Evolutionary conservation across 768 basidiomycete genomes (phyloP), one percentile per base, ranked within the genome.

Genomic region (Boletus sp.): DNA sequence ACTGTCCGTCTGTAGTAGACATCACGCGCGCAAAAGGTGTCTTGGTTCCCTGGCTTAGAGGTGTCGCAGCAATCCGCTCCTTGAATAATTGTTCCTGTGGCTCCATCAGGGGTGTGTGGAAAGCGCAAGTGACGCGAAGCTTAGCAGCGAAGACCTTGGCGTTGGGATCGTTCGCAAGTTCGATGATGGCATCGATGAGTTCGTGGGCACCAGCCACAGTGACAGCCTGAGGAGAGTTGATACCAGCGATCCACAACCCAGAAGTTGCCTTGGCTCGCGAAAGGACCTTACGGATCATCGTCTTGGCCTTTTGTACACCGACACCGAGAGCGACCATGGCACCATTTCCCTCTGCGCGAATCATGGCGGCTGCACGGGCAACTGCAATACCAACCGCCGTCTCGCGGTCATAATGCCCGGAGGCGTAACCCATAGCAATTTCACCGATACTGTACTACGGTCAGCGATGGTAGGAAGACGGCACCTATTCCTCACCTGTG

Each of bases 221-320:
- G 39, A 74, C 72, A n/a, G 74, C 71, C 12, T 73, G 68, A 44
- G 71, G 70, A 17, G 72, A 74, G 54, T 74, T 75, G 60, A 75
- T 69, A 47, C 73, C 71, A 30, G 70, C 72, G 11, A 74, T 68
- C 67, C 72, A 75, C 40, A 75, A 35, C 33, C 74, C 67, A 36
- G 57, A 60, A 17, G 61, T 55, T 9, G 50, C 63, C 52, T 68
- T 66, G 35, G 67, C 62, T 8, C 51, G 62, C 14, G 63, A 70
- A 40, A 75, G 63, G 4, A 72, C 67, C 47, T 72, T 69, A 59
- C 68, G 66, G 45, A 76, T 70, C 62, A 75, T 65, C n/a, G 55
- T 47, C 55, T 67, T 65, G 17, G 72, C 72, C 50, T 68, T 69
- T 15, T 72, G 62, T 5, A 70, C 67, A 28, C 69, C 64, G 32